A percentile compares a stretch with the other conserved stretches of the same genome.
Conservation (phyloP, 148 eudicot genomes). For the Fagopyrum esculentum region DNA sequence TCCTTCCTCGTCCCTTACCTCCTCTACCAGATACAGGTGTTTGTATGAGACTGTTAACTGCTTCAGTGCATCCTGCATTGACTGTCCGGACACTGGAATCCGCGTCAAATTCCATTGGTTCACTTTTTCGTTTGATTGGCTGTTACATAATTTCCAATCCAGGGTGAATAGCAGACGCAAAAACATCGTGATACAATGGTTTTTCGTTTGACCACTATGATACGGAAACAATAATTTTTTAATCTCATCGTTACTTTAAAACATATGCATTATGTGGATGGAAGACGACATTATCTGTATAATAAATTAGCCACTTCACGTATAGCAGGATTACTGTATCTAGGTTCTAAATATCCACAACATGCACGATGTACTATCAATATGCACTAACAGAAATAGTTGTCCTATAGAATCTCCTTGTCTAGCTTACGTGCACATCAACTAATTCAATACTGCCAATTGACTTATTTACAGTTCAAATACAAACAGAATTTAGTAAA, state of each 20-base stretch:
- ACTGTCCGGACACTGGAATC: slow-evolving; percentile 37
- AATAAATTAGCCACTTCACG: not conserved
- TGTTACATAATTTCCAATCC: slow-evolving; percentile 20
- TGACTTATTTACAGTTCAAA: not conserved
- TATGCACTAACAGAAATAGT: not conserved
- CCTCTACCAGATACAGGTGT: slow-evolving; percentile 73
- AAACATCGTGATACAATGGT: not conserved
- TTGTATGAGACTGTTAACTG: slow-evolving; percentile 44
- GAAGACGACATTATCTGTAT: not conserved
- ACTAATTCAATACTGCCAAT: not conserved
- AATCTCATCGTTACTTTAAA: not conserved
- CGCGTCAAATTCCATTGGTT: slow-evolving; percentile 36
- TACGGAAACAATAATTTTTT: not conserved
- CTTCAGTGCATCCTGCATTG: slow-evolving; percentile 38
- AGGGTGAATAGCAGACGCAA: not conserved
- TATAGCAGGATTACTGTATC: not conserved
- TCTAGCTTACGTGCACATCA: not conserved
- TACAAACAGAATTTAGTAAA: not conserved
- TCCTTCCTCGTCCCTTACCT: slow-evolving; percentile 52
- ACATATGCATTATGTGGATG: not conserved
- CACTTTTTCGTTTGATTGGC: slow-evolving; percentile 70
- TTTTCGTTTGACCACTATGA: not conserved
- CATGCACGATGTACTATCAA: not conserved
- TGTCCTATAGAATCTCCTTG: not conserved
- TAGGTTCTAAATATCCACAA: not conserved